Conservation (phyloP, 768 basidiomycete species). For the Calocybe gangraenosa region DNA sequence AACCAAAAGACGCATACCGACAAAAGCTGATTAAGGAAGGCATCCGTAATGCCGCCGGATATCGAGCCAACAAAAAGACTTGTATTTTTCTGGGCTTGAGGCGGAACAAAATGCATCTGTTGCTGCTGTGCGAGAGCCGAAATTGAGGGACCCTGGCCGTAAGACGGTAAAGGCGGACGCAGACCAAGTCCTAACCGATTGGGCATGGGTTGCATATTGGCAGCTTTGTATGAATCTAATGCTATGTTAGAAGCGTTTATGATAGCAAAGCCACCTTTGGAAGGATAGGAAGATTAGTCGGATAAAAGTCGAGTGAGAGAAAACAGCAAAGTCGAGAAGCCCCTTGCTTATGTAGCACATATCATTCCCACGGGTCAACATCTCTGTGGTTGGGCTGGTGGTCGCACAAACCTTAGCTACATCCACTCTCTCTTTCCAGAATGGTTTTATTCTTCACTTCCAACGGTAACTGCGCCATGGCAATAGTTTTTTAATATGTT, state of each 20-base stretch:
- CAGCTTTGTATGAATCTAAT: conserved; percentile 3
- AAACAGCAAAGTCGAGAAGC: background rate
- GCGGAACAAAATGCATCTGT: conserved; percentile 63
- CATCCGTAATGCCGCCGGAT: conserved; percentile 86
- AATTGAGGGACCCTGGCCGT: conserved; percentile 90
- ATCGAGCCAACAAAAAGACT: conserved; percentile 93
- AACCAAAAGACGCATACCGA: conserved; percentile 42
- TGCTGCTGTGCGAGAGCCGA: conserved; percentile 88
- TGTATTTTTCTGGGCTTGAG: conserved; percentile 65
- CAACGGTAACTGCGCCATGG: conserved; percentile 25
- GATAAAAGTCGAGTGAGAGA: conserved; percentile 42
- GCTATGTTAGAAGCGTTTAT: background rate
- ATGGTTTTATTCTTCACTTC: conserved; percentile 57
- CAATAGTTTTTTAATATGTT: background rate
- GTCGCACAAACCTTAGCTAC: background rate
- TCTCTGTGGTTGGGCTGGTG: background rate
- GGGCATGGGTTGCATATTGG: conserved; percentile 58
- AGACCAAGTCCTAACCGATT: conserved; percentile 86
- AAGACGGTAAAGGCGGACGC: conserved; percentile 83
- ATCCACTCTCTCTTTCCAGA: background rate
- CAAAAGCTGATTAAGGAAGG: conserved; percentile 74
- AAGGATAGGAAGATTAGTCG: conserved; percentile 78
- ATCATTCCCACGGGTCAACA: conserved; percentile 6
- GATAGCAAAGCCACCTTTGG: background rate
- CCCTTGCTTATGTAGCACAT: conserved; percentile 3